These are phyloP conservation scores for Bruguiera sexangula DNA, from an alignment of 345 rosid genomes.

Conservation along the genomic window DNA sequence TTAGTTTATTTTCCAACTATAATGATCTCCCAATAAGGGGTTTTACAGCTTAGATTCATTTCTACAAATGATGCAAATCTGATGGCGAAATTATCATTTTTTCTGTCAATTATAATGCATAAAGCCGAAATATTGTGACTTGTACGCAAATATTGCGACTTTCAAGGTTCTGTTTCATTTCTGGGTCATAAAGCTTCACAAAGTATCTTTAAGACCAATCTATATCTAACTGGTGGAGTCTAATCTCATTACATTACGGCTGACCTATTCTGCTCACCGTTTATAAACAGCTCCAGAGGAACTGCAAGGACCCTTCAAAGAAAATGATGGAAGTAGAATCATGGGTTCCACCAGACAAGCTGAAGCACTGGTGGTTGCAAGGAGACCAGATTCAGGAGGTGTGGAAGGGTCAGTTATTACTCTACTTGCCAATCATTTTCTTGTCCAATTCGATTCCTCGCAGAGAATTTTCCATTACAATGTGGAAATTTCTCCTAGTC, in stretches of 20 bases:
- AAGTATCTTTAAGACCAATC: neutral
- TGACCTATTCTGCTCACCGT: conserved; percentile 23
- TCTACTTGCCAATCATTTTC: conserved; percentile 91
- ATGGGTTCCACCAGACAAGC: conserved; percentile 33
- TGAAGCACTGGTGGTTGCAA: conserved; percentile 43
- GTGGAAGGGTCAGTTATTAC: conserved; percentile 66
- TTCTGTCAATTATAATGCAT: conserved; percentile 12
- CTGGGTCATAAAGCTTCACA: neutral
- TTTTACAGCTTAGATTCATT: too few species aligned
- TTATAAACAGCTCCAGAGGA: conserved; percentile 41
- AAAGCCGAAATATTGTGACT: neutral
- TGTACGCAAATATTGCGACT: neutral
- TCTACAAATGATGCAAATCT: neutral
- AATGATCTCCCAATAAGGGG: too few species aligned
- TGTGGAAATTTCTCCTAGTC: conserved; percentile 77
- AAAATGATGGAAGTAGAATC: conserved; percentile 41
- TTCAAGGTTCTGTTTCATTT: conserved; percentile 1
- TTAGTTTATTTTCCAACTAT: too few species aligned
- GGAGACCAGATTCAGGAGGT: conserved; percentile 87
- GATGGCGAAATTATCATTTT: neutral
- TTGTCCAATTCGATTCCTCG: conserved; percentile 65
- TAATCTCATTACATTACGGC: conserved; percentile 20
- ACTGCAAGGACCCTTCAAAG: conserved; percentile 30
- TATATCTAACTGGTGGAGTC: neutral
- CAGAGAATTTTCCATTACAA: conserved; percentile 81